phyloP scores from a whole-genome alignment of 805 yeast species.

The Kazachstania bromeliacearum region DNA sequence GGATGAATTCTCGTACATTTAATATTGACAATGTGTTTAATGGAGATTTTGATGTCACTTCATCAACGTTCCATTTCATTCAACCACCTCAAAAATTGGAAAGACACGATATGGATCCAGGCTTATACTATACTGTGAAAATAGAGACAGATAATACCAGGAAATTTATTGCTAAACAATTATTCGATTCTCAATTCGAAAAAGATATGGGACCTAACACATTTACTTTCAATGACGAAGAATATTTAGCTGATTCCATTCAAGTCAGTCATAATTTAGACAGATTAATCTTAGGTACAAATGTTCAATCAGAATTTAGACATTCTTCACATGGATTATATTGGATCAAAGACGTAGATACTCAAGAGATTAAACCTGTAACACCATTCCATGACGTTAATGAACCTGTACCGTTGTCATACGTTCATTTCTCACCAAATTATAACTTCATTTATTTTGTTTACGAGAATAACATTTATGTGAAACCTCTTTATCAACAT shows the following conservation, averaged over 20 bases:
- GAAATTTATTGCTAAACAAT: conserved; percentile 25
- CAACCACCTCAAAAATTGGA: conserved; percentile 15
- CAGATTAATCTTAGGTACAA: conserved; percentile 48
- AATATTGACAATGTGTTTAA: conserved; percentile 16
- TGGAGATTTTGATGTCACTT: conserved; percentile 20
- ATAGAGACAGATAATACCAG: conserved; percentile 3
- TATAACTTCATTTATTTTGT: conserved; percentile 50
- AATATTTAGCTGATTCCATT: conserved; percentile 33
- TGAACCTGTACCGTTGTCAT: conserved; percentile 25
- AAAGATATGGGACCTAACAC: conserved; percentile 20
- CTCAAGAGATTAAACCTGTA: conserved; percentile 29
- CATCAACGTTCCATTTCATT: conserved; percentile 20
- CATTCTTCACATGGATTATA: conserved; percentile 56
- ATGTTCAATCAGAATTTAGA: conserved; percentile 47
- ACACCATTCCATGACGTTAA: conserved; percentile 9
- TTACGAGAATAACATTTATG: conserved; percentile 43
- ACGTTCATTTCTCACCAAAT: conserved; percentile 54
- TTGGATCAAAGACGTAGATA: conserved; percentile 49
- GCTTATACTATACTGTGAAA: conserved; percentile 30
- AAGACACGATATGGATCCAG: conserved; percentile 35
- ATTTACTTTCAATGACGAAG: conserved; percentile 36
- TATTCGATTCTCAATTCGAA: conserved; percentile 19
- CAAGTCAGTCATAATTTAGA: conserved; percentile 38
- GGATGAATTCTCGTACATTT: conserved; percentile 8
- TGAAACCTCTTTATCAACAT: conserved; percentile 31